A percentile compares a stretch with the other conserved stretches of the same genome.
These are phyloP conservation scores for Eimeria maxima DNA, from an alignment of 169 alveolate species.

Conservation along the genomic window DNA sequence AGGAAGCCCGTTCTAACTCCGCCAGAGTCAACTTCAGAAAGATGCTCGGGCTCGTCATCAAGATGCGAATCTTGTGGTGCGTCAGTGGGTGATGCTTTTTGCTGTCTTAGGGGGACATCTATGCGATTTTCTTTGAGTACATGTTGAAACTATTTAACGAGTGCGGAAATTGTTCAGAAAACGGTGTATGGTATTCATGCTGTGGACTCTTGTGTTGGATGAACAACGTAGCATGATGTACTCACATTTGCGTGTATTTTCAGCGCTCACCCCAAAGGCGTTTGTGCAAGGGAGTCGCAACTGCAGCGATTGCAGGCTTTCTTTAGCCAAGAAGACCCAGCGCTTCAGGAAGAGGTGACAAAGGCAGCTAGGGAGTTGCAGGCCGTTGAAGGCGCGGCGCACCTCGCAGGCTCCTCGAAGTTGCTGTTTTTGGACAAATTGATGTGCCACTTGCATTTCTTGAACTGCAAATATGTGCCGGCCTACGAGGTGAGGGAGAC, in stretches of 20 bases:
- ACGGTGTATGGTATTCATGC: too few relatives aligned
- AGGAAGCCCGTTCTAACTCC: slow-evolving; percentile 86
- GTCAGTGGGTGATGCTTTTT: neutral
- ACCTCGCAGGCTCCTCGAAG: slow-evolving; percentile 92
- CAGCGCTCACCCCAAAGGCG: slow-evolving; percentile 83
- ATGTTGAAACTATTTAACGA: neutral
- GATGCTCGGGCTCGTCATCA: slow-evolving; percentile 93
- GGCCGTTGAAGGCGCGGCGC: slow-evolving; percentile 89
- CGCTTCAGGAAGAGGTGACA: slow-evolving; percentile 82
- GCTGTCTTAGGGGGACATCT: too few relatives aligned
- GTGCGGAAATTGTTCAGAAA: neutral
- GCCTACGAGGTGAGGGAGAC: slow-evolving; percentile 84
- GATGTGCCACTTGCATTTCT: slow-evolving; percentile 91
- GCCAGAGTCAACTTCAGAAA: slow-evolving; percentile 84
- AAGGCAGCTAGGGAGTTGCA: slow-evolving; percentile 85
- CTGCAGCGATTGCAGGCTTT: slow-evolving; percentile 81
- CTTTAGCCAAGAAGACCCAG: slow-evolving; percentile 71
- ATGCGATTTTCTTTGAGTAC: neutral
- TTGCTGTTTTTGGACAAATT: slow-evolving; percentile 93
- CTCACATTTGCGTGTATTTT: neutral
- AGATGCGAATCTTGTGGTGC: slow-evolving; percentile 94
- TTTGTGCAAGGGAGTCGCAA: slow-evolving; percentile 80
- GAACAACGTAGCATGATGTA: slow-evolving; percentile 10
- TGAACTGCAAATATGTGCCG: slow-evolving; percentile 87
- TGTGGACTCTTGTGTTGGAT: neutral